These are phyloP conservation scores for Solanum microdontum DNA, from an alignment of 257 asterid genomes.

Conservation along the genomic window DNA sequence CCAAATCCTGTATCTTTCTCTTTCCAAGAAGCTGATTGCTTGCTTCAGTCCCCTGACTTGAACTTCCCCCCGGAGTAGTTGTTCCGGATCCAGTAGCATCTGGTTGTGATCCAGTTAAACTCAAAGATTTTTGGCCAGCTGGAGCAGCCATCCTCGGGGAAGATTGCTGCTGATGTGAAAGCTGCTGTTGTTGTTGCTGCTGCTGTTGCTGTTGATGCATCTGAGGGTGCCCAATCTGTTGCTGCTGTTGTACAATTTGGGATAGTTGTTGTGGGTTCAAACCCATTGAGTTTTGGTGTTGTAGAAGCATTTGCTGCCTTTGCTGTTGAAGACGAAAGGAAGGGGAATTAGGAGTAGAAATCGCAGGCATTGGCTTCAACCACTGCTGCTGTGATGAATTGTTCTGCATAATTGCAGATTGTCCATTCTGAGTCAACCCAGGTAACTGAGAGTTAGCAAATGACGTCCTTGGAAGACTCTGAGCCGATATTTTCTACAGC, in stretches of 20 bases:
- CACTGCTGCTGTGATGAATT: slow-evolving; percentile 70
- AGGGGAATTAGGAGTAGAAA: slow-evolving; percentile 63
- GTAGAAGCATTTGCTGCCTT: slow-evolving; percentile 38
- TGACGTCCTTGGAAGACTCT: slow-evolving; percentile 57
- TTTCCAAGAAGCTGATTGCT: slow-evolving; percentile 85
- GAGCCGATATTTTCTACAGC: slow-evolving; percentile 44
- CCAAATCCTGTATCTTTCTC: slow-evolving; percentile 82
- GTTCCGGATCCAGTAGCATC: slow-evolving; percentile 87
- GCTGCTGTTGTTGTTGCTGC: slow-evolving; percentile 27
- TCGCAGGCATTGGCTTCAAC: slow-evolving; percentile 68
- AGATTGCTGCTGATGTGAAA: slow-evolving; percentile 44
- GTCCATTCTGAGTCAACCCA: slow-evolving; percentile 79
- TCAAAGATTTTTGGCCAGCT: slow-evolving; percentile 63
- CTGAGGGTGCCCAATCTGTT: slow-evolving; percentile 52
- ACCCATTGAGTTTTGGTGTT: slow-evolving; percentile 52
- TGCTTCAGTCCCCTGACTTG: slow-evolving; percentile 90
- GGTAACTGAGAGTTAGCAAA: slow-evolving; percentile 58
- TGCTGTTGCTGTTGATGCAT: slow-evolving; percentile 41
- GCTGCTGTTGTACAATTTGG: slow-evolving; percentile 69
- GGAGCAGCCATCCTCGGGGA: slow-evolving; percentile 59
- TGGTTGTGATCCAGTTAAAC: slow-evolving; percentile 90
- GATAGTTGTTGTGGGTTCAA: slow-evolving; percentile 64
- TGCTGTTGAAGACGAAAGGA: slow-evolving; percentile 60
- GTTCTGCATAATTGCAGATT: slow-evolving; percentile 55
- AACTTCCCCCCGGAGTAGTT: slow-evolving; percentile 87